Conservation (phyloP, 164 flowering plant genomes). For the Aristolochia californica region DNA sequence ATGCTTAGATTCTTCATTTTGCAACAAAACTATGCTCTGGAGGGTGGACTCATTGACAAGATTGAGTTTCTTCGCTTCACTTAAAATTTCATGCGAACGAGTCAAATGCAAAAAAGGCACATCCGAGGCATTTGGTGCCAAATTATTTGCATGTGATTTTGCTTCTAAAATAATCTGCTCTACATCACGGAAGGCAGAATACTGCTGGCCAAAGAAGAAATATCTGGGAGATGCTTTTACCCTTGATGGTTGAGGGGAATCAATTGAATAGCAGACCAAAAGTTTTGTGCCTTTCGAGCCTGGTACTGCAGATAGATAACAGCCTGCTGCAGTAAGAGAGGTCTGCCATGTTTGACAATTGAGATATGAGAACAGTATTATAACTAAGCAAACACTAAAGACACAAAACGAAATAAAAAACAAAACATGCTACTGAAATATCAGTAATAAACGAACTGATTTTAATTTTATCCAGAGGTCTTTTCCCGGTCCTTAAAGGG, state of each 20-base stretch:
- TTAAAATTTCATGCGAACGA: conserved; percentile 43
- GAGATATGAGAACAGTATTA: too few species aligned
- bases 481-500: too few species aligned
- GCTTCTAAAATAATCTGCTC: conserved; percentile 40
- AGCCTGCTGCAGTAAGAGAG: conserved; percentile 30
- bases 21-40: conserved; percentile 34
- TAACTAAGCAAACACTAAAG: neutral
- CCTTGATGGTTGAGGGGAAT: conserved; percentile 36
- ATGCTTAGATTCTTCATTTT: conserved; percentile 39
- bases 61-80: conserved; percentile 44
- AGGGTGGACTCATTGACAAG: conserved; percentile 55
- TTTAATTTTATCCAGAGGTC: too few species aligned
- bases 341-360: conserved; percentile 8
- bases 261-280: conserved; percentile 56
- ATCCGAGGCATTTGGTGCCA: conserved; percentile 29
- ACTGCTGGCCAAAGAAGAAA: conserved; percentile 18
- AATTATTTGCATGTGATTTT: conserved; percentile 26
- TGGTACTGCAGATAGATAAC: conserved; percentile 63
- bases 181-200: conserved; percentile 21
- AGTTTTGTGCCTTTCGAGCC: conserved; percentile 1
- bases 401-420: too few species aligned
- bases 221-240: conserved; percentile 16
- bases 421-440: too few species aligned
- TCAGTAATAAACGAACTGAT: too few species aligned
- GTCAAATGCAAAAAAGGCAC: conserved; percentile 37